Evolutionary conservation across 192 early-diverging fungal species (phyloP), one percentile per base, ranked within the genome.

Genomic region (Gaertneriomyces sp.): DNA sequence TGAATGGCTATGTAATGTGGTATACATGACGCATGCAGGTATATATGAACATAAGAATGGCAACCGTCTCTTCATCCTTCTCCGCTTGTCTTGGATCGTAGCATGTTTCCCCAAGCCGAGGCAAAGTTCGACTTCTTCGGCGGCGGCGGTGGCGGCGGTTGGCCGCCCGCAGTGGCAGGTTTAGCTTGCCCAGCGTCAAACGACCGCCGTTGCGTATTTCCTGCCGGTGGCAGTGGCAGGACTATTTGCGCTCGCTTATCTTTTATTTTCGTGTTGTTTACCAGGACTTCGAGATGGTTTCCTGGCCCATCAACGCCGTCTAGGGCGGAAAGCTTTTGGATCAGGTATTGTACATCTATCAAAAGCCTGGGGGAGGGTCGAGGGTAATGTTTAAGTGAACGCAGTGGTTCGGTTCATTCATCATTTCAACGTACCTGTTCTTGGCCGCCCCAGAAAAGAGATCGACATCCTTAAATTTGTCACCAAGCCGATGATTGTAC

Each of bases 191-290:
- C 54, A 14, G 19, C 54, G 39, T 56, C 54, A 14, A 33, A 25
- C 39, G 54, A 56, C 38, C 19, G 20, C 16, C 54, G 54, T 25
- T 39, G 19, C 17, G 59, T 57, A 42, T 11, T 59, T 25, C 47
- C 52, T 41, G 11, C 9, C 16, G 17, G 7, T 7, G 25, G 52
- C 56, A 16, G 33, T 41, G 5, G 46, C 58, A 7, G 45, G 14
- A 11, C 53, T 39, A 44, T 49, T 7, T 25, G 68, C 40, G 60
- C 43, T 7, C 79, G 65, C 40, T 70, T 72, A 61, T 86, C 84
- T 44, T 85, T 80, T 44, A 91, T 89, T 41, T 85, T 85, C 39
- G 91, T 86, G 66, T 90, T 91, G 76, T 91, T 92, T 45, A 91
- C 90, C 3, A 85, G 77, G 6, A 93, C 89, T 57, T 88, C 87